Percentiles rank a stretch among this genome's conserved stretches.
Conservation (phyloP, 1,284 basidiomycete genomes). For the Moesziomyces sp. region DNA sequence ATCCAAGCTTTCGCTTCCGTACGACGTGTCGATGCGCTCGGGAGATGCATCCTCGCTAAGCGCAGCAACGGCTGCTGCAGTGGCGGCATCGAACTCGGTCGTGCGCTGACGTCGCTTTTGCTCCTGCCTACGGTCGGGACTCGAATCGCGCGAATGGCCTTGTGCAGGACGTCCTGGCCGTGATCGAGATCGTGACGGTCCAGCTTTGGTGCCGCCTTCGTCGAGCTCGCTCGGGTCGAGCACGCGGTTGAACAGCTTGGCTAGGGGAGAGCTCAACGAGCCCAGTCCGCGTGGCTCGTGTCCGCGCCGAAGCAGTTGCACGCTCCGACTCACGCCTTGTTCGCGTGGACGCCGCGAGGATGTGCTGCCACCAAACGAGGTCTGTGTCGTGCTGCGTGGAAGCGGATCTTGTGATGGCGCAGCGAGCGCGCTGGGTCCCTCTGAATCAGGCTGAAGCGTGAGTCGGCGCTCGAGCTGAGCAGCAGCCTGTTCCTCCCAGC, state of each 20-base stretch:
- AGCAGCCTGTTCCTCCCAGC: slow-evolving; percentile 34
- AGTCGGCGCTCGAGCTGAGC: slow-evolving; percentile 16
- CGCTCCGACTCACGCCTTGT: slow-evolving; percentile 5
- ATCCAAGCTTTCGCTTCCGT: slow-evolving; percentile 10
- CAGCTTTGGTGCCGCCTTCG: neutral
- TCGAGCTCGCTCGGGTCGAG: slow-evolving; percentile 21
- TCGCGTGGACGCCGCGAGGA: slow-evolving; percentile 22
- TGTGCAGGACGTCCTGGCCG: neutral
- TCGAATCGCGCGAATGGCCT: slow-evolving; percentile 5
- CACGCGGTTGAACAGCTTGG: slow-evolving; percentile 36
- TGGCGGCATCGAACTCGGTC: neutral
- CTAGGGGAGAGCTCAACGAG: slow-evolving; percentile 38
- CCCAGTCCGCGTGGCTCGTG: slow-evolving; percentile 38
- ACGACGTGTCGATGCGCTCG: neutral
- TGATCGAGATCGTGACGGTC: slow-evolving; percentile 7
- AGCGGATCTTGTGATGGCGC: slow-evolving; percentile 7
- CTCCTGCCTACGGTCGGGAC: slow-evolving; percentile 2
- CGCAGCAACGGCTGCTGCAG: slow-evolving; percentile 3
- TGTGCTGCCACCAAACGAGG: slow-evolving; percentile 26
- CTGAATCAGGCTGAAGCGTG: slow-evolving; percentile 3
- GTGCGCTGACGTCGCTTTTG: neutral
- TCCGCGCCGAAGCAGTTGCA: slow-evolving; percentile 19
- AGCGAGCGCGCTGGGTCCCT: neutral
- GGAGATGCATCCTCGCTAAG: slow-evolving; percentile 1
- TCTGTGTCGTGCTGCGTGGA: slow-evolving; percentile 18